Conservation (phyloP, 306 rosid genomes). For the Parietaria judaica region DNA sequence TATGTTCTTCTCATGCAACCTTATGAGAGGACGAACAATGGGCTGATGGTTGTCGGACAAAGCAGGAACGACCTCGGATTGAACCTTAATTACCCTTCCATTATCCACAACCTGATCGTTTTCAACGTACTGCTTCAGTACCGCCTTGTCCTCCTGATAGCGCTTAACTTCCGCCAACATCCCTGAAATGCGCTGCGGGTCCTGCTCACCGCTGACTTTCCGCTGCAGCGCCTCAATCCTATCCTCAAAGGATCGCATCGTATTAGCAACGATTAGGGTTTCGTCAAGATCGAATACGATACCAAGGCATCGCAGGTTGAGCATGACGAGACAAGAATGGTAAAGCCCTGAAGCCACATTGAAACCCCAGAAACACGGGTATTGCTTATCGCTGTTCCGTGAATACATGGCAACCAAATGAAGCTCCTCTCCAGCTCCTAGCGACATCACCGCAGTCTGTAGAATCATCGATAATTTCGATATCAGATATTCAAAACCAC, state of each 20-base stretch:
- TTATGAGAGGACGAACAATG: constrained; percentile 70
- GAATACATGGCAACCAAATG: constrained; percentile 96
- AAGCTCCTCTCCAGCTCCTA: constrained; percentile 61
- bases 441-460: constrained; percentile 90
- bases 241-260: constrained; percentile 99
- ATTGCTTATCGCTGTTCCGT: constrained; percentile 42
- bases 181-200: constrained; percentile 71
- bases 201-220: constrained; percentile 69
- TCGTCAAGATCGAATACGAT: constrained; percentile 99
- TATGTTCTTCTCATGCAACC: constrained; percentile 79
- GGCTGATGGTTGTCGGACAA: constrained; percentile 73
- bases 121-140: constrained; percentile 90
- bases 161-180: constrained; percentile 88
- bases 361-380: constrained; percentile 93
- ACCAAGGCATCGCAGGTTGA: constrained; percentile 95
- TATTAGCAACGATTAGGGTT: constrained; percentile 93
- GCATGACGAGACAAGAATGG: constrained; percentile 78
- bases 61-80: constrained; percentile 81
- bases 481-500: too few species aligned
- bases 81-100: constrained; percentile 78
- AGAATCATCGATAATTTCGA: constrained; percentile 1
- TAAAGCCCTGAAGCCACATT: constrained; percentile 66
- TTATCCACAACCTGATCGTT: constrained; percentile 86
- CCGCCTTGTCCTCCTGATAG: constrained; percentile 74
- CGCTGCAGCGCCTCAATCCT: constrained; percentile 90